These are phyloP conservation scores for Epichloe brachyelytri DNA, from an alignment of 2,329 filamentous ascomycete species.

Conservation along the genomic window DNA sequence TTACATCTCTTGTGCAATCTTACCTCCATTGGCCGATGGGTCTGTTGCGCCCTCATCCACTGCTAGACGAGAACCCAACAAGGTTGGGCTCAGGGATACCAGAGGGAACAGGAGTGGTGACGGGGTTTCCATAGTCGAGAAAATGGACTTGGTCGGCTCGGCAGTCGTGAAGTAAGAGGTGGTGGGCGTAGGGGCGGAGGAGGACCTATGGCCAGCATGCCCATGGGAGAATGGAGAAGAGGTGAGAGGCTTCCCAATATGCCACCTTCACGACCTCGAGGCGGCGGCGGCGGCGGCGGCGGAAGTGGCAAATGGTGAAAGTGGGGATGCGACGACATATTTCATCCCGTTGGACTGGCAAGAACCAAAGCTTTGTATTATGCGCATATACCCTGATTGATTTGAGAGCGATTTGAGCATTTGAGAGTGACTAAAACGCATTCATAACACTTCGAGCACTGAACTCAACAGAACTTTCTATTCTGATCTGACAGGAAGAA, in stretches of 20 bases:
- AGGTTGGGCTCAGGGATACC: constrained; percentile 5
- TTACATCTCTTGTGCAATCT: constrained; percentile 70
- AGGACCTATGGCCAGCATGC: constrained; percentile 23
- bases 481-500: constrained; percentile 10
- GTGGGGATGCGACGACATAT: background rate
- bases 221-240: constrained; percentile 52
- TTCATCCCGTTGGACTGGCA: background rate
- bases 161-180: constrained; percentile 23
- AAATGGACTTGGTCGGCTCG: constrained; percentile 20
- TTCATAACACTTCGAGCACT: background rate
- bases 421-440: background rate
- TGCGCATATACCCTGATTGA: constrained; percentile 15
- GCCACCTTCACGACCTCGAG: constrained; percentile 18
- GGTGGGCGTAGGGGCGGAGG: constrained; percentile 26
- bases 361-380: background rate
- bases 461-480: constrained; percentile 11
- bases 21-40: constrained; percentile 63
- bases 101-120: constrained; percentile 14
- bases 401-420: background rate
- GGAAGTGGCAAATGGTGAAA: constrained; percentile 15
- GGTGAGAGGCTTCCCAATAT: constrained; percentile 49
- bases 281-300: constrained; percentile 13
- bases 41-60: constrained; percentile 51
- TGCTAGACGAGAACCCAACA: constrained; percentile 13
- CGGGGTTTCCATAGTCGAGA: constrained; percentile 15